Evolutionary conservation across 2,329 filamentous ascomycete genomes (phyloP).

Genomic region (Pseudogymnoascus sp.): DNA sequence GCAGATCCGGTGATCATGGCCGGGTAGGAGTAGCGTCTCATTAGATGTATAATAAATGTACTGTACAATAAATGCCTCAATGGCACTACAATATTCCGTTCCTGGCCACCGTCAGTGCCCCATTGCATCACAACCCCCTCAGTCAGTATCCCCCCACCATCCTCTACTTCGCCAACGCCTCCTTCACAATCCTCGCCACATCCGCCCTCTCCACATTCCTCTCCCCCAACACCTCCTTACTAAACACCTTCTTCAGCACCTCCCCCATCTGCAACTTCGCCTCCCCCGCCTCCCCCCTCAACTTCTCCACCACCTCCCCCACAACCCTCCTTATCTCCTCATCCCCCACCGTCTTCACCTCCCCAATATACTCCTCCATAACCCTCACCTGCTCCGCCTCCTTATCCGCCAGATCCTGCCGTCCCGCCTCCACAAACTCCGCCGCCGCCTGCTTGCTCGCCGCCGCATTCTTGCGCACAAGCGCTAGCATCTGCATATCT

Average conservation of each 20-base stretch:
- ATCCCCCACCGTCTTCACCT: constrained; percentile 48
- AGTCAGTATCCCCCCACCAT: not conserved
- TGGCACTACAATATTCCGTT: not conserved
- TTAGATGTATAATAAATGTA: constrained; percentile 8
- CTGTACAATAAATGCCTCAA: constrained; percentile 1
- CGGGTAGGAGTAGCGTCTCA: not conserved
- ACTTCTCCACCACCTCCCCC: constrained; percentile 42
- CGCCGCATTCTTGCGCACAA: constrained; percentile 59
- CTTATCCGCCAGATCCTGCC: constrained; percentile 63
- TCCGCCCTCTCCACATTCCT: constrained; percentile 57
- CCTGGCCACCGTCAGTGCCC: not conserved
- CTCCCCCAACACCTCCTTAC: constrained; percentile 49
- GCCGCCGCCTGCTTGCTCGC: constrained; percentile 50
- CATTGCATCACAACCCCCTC: not conserved
- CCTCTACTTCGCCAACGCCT: constrained; percentile 27
- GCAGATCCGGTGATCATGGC: not conserved
- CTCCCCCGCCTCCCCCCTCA: constrained; percentile 42
- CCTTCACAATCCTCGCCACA: constrained; percentile 55
- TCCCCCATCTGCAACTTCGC: constrained; percentile 48
- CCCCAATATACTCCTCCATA: constrained; percentile 56
- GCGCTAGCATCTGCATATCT: constrained; percentile 60
- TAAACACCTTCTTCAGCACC: constrained; percentile 55
- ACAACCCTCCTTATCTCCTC: constrained; percentile 53
- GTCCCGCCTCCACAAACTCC: constrained; percentile 57
- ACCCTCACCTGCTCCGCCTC: constrained; percentile 60